phyloP scores from a whole-genome alignment of 192 early-diverging fungal genomes.

The Thamnidium elegans region DNA sequence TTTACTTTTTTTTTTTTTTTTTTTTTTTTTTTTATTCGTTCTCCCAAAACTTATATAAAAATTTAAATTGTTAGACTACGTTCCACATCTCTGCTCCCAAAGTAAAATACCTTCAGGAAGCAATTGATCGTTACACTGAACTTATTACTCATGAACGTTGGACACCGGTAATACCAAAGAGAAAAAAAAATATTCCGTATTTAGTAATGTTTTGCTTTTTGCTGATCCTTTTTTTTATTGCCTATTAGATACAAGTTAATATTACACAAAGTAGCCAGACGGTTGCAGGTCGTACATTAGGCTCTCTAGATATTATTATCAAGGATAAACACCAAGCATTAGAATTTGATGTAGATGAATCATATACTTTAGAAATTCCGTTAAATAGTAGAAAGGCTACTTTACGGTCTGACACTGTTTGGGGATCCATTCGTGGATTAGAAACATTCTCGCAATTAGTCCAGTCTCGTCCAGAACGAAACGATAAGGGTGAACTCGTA shows the following conservation, averaged over 20 bases:
- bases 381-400: constrained; percentile 36
- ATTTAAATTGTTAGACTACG: constrained; percentile 6
- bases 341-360: constrained; percentile 62
- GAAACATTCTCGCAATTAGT: constrained; percentile 75
- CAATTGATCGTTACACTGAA: constrained; percentile 32
- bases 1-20: too few relatives aligned
- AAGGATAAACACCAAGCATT: constrained; percentile 45
- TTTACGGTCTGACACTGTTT: constrained; percentile 58
- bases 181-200: neutral
- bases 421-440: constrained; percentile 68
- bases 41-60: neutral
- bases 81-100: constrained; percentile 31
- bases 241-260: constrained; percentile 17
- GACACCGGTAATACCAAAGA: constrained; percentile 26
- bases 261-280: neutral
- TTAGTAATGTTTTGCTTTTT: too few relatives aligned
- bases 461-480: constrained; percentile 15
- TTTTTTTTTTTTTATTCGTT: too few relatives aligned
- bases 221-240: neutral
- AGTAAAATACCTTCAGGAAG: constrained; percentile 18
- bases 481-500: neutral
- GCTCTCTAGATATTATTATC: constrained; percentile 43
- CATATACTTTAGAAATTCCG: constrained; percentile 67
- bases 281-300: constrained; percentile 8
- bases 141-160: constrained; percentile 34